Evolutionary conservation across 441 rosid genomes (phyloP).

Genomic region (Rhodomyrtus psidioides): DNA sequence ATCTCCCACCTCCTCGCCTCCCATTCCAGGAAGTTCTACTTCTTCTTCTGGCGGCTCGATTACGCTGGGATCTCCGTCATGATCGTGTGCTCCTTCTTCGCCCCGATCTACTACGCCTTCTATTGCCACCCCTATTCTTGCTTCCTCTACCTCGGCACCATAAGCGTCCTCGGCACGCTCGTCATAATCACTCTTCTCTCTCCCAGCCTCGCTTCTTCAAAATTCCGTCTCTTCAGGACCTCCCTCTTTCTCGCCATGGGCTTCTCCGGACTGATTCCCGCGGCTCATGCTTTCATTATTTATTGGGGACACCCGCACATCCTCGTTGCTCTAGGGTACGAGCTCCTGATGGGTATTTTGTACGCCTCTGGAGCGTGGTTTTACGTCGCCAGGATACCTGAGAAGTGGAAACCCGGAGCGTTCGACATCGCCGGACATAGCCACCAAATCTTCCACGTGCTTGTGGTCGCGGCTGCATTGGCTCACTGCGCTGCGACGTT

Average conservation of each 20-base stretch:
- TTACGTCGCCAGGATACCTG: slow-evolving; percentile 69
- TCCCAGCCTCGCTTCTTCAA: slow-evolving; percentile 50
- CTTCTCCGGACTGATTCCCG: slow-evolving; percentile 69
- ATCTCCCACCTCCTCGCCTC: slow-evolving; percentile 90
- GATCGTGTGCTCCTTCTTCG: slow-evolving; percentile 79
- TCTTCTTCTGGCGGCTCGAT: slow-evolving; percentile 94
- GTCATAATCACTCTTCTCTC: slow-evolving; percentile 70
- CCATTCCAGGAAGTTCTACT: slow-evolving; percentile 62
- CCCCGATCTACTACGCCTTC: slow-evolving; percentile 81
- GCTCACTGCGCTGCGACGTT: slow-evolving; percentile 69
- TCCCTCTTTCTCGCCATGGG: slow-evolving; percentile 76
- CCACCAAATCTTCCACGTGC: slow-evolving; percentile 86
- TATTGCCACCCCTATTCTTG: slow-evolving; percentile 50
- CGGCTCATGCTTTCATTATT: slow-evolving; percentile 49
- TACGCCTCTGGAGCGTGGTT: slow-evolving; percentile 56
- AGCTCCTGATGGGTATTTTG: slow-evolving; percentile 50
- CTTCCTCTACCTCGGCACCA: slow-evolving; percentile 51
- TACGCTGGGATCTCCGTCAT: slow-evolving; percentile 88
- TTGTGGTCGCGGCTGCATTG: slow-evolving; percentile 75
- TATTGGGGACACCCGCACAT: slow-evolving; percentile 62
- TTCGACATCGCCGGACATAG: slow-evolving; percentile 88
- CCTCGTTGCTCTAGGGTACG: slow-evolving; percentile 42
- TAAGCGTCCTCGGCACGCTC: slow-evolving; percentile 50
- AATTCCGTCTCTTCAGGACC: slow-evolving; percentile 61
- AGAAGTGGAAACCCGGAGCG: slow-evolving; percentile 85